Evolutionary conservation across 2,329 filamentous ascomycete species (phyloP).

Genomic region (Microdochium bolleyi): DNA sequence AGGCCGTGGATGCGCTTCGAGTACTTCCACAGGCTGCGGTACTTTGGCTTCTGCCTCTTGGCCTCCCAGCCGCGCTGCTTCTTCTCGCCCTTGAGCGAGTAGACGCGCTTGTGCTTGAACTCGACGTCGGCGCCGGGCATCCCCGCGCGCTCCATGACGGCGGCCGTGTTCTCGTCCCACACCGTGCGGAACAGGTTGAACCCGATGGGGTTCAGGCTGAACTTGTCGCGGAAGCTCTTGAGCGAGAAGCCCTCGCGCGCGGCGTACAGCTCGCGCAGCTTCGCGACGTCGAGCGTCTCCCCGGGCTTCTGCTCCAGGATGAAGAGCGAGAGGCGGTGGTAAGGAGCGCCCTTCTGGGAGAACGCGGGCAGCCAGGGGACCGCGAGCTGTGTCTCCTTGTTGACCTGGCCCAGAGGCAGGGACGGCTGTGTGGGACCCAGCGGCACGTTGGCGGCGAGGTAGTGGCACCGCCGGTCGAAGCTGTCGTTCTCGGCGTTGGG

Average conservation of each 20-base stretch:
- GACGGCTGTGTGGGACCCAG: constrained; percentile 44
- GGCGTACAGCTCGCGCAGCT: constrained; percentile 44
- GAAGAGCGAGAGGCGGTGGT: constrained; percentile 81
- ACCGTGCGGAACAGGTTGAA: constrained; percentile 80
- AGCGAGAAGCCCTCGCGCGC: constrained; percentile 64
- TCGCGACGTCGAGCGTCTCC: constrained; percentile 46
- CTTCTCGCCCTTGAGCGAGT: constrained; percentile 55
- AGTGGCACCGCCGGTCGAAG: constrained; percentile 81
- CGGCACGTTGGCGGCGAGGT: constrained; percentile 62
- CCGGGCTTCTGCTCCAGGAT: constrained; percentile 71
- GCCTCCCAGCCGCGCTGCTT: constrained; percentile 59
- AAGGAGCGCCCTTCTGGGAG: constrained; percentile 81
- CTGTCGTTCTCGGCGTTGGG: constrained; percentile 67
- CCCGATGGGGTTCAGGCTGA: constrained; percentile 65
- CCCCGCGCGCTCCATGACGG: constrained; percentile 74
- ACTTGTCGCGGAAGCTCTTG: constrained; percentile 64
- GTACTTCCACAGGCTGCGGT: constrained; percentile 57
- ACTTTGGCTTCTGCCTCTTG: constrained; percentile 57
- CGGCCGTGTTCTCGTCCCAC: constrained; percentile 85
- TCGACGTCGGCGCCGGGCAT: constrained; percentile 74
- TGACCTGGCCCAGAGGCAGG: constrained; percentile 57
- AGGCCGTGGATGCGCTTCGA: constrained; percentile 43
- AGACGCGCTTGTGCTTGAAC: constrained; percentile 72
- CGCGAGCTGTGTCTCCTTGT: constrained; percentile 57
- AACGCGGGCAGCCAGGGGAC: constrained; percentile 79